Conservation (phyloP, 345 rosid species). For the Hirschfeldia incana region DNA sequence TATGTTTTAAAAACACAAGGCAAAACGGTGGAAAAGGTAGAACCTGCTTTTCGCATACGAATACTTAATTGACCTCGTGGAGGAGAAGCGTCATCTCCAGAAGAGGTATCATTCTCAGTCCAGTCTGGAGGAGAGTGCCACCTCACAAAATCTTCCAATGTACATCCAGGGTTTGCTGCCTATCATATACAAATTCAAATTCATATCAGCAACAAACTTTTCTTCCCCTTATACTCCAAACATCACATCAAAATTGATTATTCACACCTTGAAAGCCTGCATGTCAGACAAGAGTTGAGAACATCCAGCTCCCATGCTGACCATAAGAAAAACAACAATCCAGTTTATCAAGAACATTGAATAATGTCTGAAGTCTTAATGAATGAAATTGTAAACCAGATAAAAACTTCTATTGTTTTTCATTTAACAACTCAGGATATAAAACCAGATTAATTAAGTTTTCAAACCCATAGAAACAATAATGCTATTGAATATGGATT, state of each 20-base stretch:
- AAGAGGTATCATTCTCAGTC: constrained; percentile 58
- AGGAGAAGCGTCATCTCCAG: constrained; percentile 55
- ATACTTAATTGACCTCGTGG: constrained; percentile 80
- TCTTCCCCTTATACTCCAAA: background rate
- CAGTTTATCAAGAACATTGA: constrained; percentile 32
- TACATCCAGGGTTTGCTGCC: constrained; percentile 99
- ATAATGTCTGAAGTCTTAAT: constrained; percentile 22
- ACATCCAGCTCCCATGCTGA: constrained; percentile 99
- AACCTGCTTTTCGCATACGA: constrained; percentile 98
- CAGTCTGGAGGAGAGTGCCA: constrained; percentile 99
- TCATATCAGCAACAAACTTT: background rate
- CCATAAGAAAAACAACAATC: constrained; percentile 38
- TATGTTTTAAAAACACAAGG: constrained; percentile 2
- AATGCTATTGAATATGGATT: background rate
- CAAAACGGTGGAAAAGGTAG: background rate
- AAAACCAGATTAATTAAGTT: background rate
- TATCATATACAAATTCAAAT: constrained; percentile 26
- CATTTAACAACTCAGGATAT: constrained; percentile 2
- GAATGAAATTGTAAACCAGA: constrained; percentile 3
- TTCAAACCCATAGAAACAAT: background rate
- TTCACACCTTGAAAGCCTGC: constrained; percentile 95
- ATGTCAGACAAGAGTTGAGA: constrained; percentile 98
- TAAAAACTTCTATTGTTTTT: background rate
- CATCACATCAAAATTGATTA: background rate
- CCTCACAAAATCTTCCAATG: constrained; percentile 95